Evolutionary conservation across 192 early-diverging fungal genomes (phyloP).

Genomic region (Gaertneriomyces semiglobifer): DNA sequence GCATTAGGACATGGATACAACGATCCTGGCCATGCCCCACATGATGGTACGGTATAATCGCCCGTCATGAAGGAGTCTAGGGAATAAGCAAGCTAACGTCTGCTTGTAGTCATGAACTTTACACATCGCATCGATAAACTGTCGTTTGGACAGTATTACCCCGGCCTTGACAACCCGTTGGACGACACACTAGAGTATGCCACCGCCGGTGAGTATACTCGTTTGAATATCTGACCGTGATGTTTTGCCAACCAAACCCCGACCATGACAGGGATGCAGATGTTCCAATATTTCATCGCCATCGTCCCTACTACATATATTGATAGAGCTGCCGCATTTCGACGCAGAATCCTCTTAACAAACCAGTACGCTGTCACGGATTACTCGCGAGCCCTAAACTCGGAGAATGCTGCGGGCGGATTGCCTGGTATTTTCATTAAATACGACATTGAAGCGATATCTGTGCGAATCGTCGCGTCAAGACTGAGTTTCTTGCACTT

Average conservation of each 20-base stretch:
- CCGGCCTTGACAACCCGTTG: slow-evolving; percentile 80
- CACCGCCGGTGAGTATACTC: slow-evolving; percentile 41
- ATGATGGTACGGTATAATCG: slow-evolving; percentile 47
- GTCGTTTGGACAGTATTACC: slow-evolving; percentile 85
- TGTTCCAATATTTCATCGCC: slow-evolving; percentile 85
- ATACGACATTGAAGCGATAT: slow-evolving; percentile 88
- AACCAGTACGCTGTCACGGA: slow-evolving; percentile 96
- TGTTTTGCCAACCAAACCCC: slow-evolving; percentile 4
- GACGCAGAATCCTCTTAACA: slow-evolving; percentile 61
- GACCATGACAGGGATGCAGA: slow-evolving; percentile 54
- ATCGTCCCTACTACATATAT: slow-evolving; percentile 81
- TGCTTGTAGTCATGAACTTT: slow-evolving; percentile 75
- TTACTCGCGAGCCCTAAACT: slow-evolving; percentile 40
- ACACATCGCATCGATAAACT: slow-evolving; percentile 90
- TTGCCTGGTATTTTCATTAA: slow-evolving; percentile 77
- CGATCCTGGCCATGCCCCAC: slow-evolving; percentile 57
- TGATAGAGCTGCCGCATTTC: slow-evolving; percentile 49
- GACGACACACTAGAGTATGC: slow-evolving; percentile 74
- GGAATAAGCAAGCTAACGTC: not conserved
- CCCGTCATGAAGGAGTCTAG: not conserved
- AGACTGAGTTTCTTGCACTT: slow-evolving; percentile 65
- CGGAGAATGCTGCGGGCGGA: slow-evolving; percentile 30
- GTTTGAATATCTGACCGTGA: not conserved
- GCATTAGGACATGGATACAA: slow-evolving; percentile 84
- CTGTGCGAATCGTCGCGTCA: slow-evolving; percentile 69